These are phyloP conservation scores for Moesziomyces parantarcticus DNA, from an alignment of 1,284 basidiomycete genomes.

Conservation along the genomic window DNA sequence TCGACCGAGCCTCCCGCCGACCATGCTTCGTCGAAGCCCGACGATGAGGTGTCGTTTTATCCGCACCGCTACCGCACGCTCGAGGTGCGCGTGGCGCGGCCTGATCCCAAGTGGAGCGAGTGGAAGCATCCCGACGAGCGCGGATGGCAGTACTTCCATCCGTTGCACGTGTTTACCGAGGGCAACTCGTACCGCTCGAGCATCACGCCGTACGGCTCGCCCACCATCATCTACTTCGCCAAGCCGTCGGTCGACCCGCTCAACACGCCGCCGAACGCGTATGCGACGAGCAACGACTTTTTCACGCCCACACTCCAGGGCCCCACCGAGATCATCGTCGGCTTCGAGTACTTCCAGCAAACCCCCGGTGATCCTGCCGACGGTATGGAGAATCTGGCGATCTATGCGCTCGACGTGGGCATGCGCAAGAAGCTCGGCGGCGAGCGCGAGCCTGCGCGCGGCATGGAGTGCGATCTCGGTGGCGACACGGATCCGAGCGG, in stretches of 20 bases:
- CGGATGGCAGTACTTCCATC: slow-evolving; percentile 61
- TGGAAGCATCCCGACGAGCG: slow-evolving; percentile 41
- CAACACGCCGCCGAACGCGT: slow-evolving; percentile 40
- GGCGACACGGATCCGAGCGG: slow-evolving; percentile 35
- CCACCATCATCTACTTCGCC: slow-evolving; percentile 51
- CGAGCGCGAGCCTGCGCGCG: slow-evolving; percentile 23
- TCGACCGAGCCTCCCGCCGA: slow-evolving; percentile 50
- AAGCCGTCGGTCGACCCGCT: slow-evolving; percentile 36
- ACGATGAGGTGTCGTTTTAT: slow-evolving; percentile 41
- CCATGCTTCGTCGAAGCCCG: slow-evolving; percentile 25
- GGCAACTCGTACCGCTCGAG: slow-evolving; percentile 40
- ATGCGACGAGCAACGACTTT: slow-evolving; percentile 48
- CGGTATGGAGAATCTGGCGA: slow-evolving; percentile 54
- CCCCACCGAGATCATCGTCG: slow-evolving; percentile 49
- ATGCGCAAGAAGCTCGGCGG: slow-evolving; percentile 32
- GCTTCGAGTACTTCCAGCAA: slow-evolving; percentile 53
- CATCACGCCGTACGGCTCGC: slow-evolving; percentile 51
- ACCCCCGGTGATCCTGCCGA: slow-evolving; percentile 56
- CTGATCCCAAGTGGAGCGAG: slow-evolving; percentile 41
- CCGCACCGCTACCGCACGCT: slow-evolving; percentile 54
- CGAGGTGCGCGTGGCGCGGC: slow-evolving; percentile 55
- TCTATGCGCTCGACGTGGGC: slow-evolving; percentile 54
- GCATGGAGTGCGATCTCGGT: slow-evolving; percentile 45
- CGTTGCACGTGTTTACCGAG: slow-evolving; percentile 50
- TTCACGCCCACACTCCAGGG: slow-evolving; percentile 48